Conservation (phyloP, 345 rosid species). For the Camelina laxa region DNA sequence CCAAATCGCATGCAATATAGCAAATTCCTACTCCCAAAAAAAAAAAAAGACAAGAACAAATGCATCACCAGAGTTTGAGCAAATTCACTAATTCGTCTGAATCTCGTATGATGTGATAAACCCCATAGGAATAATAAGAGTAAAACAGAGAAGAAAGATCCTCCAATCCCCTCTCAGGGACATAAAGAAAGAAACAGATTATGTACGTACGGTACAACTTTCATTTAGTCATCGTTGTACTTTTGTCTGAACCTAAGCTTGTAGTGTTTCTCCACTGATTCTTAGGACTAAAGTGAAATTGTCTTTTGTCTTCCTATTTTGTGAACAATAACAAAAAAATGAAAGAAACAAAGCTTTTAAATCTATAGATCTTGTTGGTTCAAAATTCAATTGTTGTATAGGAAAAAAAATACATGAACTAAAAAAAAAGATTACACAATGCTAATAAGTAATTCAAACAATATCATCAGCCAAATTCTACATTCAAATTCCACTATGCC, state of each 20-base stretch:
- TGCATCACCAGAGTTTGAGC: not conserved
- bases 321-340: not conserved
- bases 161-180: not conserved
- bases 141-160: constrained; percentile 39
- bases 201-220: not conserved
- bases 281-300: not conserved
- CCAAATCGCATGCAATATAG: not conserved
- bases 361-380: not conserved
- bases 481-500: not conserved
- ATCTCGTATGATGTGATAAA: not conserved
- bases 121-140: not conserved
- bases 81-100: not conserved
- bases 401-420: constrained; percentile 26
- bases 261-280: not conserved
- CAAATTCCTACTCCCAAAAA: not conserved
- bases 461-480: constrained; percentile 20
- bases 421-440: constrained; percentile 25
- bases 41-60: not conserved
- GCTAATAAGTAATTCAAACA: constrained; percentile 15
- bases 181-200: not conserved
- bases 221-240: not conserved
- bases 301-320: not conserved
- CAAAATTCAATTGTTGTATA: constrained; percentile 19
- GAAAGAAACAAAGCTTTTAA: not conserved
- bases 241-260: constrained; percentile 1